Conservation (phyloP, 2,329 filamentous ascomycete species). For the Clonostachys byssicola region DNA sequence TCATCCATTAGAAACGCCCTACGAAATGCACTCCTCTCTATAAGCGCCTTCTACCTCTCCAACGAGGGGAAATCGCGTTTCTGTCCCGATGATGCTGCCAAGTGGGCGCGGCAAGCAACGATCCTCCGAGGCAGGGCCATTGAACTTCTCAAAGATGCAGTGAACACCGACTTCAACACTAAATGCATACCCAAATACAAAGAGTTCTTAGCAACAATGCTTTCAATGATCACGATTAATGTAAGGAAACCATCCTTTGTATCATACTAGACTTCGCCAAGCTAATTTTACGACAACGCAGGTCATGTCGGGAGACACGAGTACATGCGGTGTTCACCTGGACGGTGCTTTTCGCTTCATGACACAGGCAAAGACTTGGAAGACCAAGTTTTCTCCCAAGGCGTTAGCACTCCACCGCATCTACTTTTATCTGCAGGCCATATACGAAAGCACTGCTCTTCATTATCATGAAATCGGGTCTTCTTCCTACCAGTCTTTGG, state of each 20-base stretch:
- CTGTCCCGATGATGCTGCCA: constrained; percentile 6
- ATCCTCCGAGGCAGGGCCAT: constrained; percentile 10
- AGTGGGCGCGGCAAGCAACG: constrained; percentile 8
- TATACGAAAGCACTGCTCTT: constrained; percentile 10
- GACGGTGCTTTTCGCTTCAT: constrained; percentile 8
- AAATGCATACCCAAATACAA: constrained; percentile 13
- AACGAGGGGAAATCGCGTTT: constrained; percentile 9
- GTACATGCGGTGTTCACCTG: constrained; percentile 8
- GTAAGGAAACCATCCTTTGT: constrained; percentile 2
- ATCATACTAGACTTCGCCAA: neutral
- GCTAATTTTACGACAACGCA: neutral
- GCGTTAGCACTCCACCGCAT: constrained; percentile 9
- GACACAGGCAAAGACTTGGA: constrained; percentile 4
- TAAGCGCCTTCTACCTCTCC: constrained; percentile 15
- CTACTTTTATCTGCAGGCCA: constrained; percentile 10
- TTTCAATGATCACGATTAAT: constrained; percentile 19
- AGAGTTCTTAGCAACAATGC: constrained; percentile 16
- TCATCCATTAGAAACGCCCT: constrained; percentile 12
- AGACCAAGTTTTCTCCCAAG: constrained; percentile 4
- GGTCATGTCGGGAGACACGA: constrained; percentile 12
- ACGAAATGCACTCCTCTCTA: constrained; percentile 13
- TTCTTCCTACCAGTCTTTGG: neutral
- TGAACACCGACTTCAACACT: constrained; percentile 8
- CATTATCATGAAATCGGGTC: neutral
- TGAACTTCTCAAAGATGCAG: constrained; percentile 10